These are phyloP conservation scores for Ambispora gerdemannii DNA, from an alignment of 192 early-diverging fungal genomes.

Conservation along the genomic window DNA sequence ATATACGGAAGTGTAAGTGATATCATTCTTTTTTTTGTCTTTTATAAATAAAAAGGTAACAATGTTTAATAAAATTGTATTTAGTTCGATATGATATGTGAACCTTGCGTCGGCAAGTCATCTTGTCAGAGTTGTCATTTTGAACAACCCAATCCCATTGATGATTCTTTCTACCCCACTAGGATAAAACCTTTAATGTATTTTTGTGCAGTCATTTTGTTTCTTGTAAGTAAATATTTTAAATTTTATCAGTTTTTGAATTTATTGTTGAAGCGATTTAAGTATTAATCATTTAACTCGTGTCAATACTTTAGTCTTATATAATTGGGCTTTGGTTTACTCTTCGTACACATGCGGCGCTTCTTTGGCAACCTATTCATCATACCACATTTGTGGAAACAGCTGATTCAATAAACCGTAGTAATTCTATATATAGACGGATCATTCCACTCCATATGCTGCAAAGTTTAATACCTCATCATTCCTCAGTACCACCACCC, in stretches of 20 bases:
- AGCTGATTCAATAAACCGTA: slow-evolving; percentile 30
- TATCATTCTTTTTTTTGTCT: not conserved
- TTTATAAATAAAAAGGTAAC: not conserved
- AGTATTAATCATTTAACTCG: no score
- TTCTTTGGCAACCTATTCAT: slow-evolving; percentile 61
- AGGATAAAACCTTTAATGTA: slow-evolving; percentile 83
- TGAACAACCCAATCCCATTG: slow-evolving; percentile 57
- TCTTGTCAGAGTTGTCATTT: slow-evolving; percentile 67
- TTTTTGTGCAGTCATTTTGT: slow-evolving; percentile 75
- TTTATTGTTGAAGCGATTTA: no score
- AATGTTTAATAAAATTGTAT: not conserved
- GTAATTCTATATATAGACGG: slow-evolving; percentile 45
- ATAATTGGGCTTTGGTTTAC: slow-evolving; percentile 90
- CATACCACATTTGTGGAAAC: slow-evolving; percentile 2
- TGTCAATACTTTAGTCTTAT: slow-evolving; percentile 77
- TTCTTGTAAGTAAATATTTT: slow-evolving; percentile 44
- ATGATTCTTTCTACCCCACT: slow-evolving; percentile 77
- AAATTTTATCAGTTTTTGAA: not conserved
- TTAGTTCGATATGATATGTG: slow-evolving; percentile 12
- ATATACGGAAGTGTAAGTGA: slow-evolving; percentile 72
- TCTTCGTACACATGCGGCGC: slow-evolving; percentile 84
- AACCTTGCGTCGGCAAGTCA: not conserved
- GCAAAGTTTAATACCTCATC: slow-evolving; percentile 35
- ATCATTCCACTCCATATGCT: slow-evolving; percentile 48
- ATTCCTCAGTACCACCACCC: not conserved